A percentile compares a stretch with the other conserved stretches of the same genome.
These are phyloP conservation scores for Boletus sp. DNA, from an alignment of 768 basidiomycete species.

Conservation along the genomic window DNA sequence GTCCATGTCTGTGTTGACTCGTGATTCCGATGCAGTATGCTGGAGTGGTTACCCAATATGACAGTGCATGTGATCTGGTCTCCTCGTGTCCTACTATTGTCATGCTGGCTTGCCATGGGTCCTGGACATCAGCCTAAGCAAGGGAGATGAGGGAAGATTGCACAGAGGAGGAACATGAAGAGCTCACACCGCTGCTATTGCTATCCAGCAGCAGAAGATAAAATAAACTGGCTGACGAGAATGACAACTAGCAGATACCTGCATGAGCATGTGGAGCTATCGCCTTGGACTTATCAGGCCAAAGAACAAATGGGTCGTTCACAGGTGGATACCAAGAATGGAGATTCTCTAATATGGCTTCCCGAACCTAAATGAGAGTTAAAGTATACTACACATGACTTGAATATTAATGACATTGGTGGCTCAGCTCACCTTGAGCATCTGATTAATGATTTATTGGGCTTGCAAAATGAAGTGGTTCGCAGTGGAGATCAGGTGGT, in stretches of 20 bases:
- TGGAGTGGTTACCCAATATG: too few species aligned
- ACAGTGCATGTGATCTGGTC: too few species aligned
- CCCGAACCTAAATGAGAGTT: conserved; percentile 43
- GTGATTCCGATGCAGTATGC: too few species aligned
- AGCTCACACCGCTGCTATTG: conserved; percentile 6
- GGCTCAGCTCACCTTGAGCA: conserved; percentile 46
- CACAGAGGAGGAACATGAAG: conserved; percentile 28
- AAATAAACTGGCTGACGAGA: conserved; percentile 11
- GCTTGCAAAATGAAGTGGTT: conserved; percentile 56
- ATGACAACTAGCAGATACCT: neutral
- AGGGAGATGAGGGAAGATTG: conserved; percentile 45
- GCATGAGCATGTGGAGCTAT: neutral
- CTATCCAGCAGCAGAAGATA: conserved; percentile 23
- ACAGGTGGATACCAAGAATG: conserved; percentile 28
- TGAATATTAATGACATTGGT: neutral
- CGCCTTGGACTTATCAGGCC: conserved; percentile 5
- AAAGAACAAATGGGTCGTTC: conserved; percentile 22
- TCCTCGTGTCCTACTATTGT: too few species aligned
- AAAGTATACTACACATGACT: conserved; percentile 2
- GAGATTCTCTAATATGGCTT: conserved; percentile 45
- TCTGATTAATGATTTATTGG: conserved; percentile 54
- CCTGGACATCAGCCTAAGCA: too few species aligned
- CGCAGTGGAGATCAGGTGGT: conserved; percentile 53
- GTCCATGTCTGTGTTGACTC: too few species aligned
- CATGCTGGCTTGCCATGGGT: too few species aligned